These are phyloP conservation scores for Nectriaceae sp. DNA, from an alignment of 2,329 filamentous ascomycete genomes.

Conservation along the genomic window DNA sequence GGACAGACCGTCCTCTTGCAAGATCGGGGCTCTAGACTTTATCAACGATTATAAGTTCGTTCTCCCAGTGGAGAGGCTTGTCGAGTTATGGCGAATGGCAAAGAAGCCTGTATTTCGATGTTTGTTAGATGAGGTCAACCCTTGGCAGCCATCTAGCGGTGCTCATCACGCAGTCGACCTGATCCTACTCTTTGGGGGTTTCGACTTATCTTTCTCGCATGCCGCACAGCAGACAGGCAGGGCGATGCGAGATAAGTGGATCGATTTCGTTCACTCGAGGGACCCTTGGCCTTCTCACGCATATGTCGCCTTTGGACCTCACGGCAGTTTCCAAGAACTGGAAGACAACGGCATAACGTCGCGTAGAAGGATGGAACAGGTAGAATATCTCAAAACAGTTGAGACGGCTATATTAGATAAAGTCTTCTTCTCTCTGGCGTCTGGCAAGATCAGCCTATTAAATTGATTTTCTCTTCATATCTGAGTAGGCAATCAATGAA, in stretches of 20 bases:
- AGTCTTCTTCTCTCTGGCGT: slow-evolving; percentile 37
- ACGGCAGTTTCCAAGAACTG: slow-evolving; percentile 39
- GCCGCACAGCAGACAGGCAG: slow-evolving; percentile 35
- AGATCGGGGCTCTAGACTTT: slow-evolving; percentile 42
- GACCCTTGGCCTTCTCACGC: slow-evolving; percentile 36
- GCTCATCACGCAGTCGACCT: slow-evolving; percentile 50
- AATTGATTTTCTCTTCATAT: slow-evolving; percentile 26
- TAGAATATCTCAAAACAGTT: slow-evolving; percentile 29
- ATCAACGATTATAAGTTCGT: slow-evolving; percentile 35
- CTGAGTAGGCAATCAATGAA: no score
- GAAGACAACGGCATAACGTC: slow-evolving; percentile 30
- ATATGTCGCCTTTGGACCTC: slow-evolving; percentile 38
- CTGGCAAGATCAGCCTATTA: slow-evolving; percentile 42
- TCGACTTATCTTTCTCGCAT: slow-evolving; percentile 39
- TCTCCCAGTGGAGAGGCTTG: slow-evolving; percentile 26
- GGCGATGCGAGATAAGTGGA: slow-evolving; percentile 42
- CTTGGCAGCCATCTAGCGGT: slow-evolving; percentile 47
- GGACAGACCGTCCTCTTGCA: slow-evolving; percentile 40
- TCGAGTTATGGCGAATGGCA: slow-evolving; percentile 13
- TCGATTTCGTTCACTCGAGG: slow-evolving; percentile 38
- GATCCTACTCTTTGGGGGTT: slow-evolving; percentile 43
- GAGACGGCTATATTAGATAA: slow-evolving; percentile 30
- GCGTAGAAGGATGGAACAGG: slow-evolving; percentile 4
- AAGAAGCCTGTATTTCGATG: slow-evolving; percentile 40
- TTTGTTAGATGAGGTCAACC: slow-evolving; percentile 46